phyloP scores from a whole-genome alignment of 148 eudicot species.

The Fagopyrum homotropicum region DNA sequence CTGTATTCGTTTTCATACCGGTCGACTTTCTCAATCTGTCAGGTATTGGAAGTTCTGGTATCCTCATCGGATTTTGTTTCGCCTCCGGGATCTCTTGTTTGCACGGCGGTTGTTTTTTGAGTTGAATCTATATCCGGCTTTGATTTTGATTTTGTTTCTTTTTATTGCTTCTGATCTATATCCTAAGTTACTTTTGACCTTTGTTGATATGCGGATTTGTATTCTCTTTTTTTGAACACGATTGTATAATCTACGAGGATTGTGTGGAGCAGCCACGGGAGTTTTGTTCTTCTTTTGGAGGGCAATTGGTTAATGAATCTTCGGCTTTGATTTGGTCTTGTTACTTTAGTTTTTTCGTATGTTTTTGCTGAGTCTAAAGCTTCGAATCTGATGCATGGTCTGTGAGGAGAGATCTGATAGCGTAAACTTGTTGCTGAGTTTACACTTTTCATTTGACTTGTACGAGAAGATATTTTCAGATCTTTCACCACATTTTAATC shows the following conservation, averaged over 20 bases:
- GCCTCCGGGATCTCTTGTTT: neutral
- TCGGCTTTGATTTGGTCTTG: no score
- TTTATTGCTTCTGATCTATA: neutral
- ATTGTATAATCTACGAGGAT: neutral
- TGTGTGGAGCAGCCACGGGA: neutral
- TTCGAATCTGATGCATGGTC: neutral
- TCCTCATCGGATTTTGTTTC: neutral
- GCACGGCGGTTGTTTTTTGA: neutral
- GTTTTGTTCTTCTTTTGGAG: neutral
- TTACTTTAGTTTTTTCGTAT: no score
- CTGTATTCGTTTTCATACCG: neutral
- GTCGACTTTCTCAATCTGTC: neutral
- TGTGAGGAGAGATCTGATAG: neutral
- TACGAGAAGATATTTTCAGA: neutral
- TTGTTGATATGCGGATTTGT: neutral
- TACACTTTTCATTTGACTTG: neutral
- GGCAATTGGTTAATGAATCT: neutral
- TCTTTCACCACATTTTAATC: neutral
- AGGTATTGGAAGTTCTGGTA: neutral
- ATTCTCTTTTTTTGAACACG: neutral
- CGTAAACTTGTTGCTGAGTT: neutral
- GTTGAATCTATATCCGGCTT: neutral
- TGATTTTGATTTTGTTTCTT: neutral
- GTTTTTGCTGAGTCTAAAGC: neutral
- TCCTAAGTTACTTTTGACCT: conserved; percentile 6